A percentile compares a stretch with the other conserved stretches of the same genome.
These are phyloP conservation scores for Alternaria sp. DNA, from an alignment of 2,329 filamentous ascomycete species.

Conservation along the genomic window DNA sequence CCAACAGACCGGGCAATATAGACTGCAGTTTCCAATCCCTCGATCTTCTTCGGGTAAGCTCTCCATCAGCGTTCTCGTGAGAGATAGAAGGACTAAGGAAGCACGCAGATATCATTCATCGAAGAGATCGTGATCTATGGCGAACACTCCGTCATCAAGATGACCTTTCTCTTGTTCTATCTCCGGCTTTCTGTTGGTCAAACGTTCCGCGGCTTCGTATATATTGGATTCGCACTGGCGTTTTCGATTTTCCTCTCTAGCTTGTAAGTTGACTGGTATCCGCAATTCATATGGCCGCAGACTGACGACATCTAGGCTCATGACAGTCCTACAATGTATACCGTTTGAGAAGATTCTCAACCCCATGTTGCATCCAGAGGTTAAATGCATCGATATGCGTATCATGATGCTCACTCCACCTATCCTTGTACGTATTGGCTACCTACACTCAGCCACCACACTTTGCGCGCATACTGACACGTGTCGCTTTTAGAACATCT, in stretches of 20 bases:
- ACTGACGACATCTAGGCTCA: not conserved
- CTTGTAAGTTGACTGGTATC: not conserved
- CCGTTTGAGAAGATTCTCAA: conserved; percentile 8
- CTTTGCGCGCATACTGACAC: not conserved
- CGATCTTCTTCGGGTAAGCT: not conserved
- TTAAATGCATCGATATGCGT: conserved; percentile 2
- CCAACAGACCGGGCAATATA: not conserved
- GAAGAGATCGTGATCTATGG: conserved; percentile 5
- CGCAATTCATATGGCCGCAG: not conserved
- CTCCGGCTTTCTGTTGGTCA: conserved; percentile 1
- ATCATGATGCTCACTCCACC: not conserved
- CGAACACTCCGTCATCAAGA: conserved; percentile 8
- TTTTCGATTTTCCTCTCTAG: not conserved
- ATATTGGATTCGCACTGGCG: not conserved
- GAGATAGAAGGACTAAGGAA: not conserved
- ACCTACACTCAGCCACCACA: not conserved
- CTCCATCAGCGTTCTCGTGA: not conserved
- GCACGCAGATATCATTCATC: not conserved
- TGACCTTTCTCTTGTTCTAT: conserved; percentile 5
- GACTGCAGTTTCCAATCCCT: not conserved
- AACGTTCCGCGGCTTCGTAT: not conserved
- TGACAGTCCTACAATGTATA: conserved; percentile 2
- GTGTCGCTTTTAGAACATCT: not conserved
- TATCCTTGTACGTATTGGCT: not conserved
- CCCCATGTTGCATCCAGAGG: not conserved